These are phyloP conservation scores for Aspergillus tanneri DNA, from an alignment of 2,329 filamentous ascomycete species.

Conservation along the genomic window DNA sequence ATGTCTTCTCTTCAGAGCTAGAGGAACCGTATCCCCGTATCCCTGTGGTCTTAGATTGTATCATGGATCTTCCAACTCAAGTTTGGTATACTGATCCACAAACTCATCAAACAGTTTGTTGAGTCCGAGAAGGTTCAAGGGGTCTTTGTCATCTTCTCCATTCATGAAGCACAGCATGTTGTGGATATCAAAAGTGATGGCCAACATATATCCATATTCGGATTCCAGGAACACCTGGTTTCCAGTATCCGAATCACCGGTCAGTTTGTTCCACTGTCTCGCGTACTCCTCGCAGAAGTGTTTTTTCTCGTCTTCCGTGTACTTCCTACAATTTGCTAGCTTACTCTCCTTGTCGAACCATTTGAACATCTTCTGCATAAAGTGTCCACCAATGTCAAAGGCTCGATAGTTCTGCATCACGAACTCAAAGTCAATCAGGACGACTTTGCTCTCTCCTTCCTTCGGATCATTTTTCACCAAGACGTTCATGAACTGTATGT, in stretches of 20 bases:
- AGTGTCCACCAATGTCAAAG: conserved; percentile 3
- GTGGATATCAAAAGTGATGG: conserved; percentile 2
- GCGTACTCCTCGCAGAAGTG: conserved; percentile 3
- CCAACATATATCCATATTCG: conserved; percentile 3
- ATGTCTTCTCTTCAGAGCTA: too few relatives aligned
- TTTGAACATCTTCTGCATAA: conserved; percentile 5
- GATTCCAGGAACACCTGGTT: conserved; percentile 2
- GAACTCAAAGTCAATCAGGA: conserved; percentile 1
- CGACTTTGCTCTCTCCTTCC: conserved; percentile 1
- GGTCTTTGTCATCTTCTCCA: neutral
- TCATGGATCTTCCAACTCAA: neutral
- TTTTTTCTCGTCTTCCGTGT: conserved; percentile 1
- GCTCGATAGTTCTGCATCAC: conserved; percentile 2
- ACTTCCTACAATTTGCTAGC: neutral
- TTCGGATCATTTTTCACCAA: neutral
- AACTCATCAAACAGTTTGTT: conserved; percentile 3
- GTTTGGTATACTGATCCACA: conserved; percentile 2
- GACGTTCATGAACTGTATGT: conserved; percentile 1
- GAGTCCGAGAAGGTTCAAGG: conserved; percentile 1
- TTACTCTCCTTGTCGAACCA: conserved; percentile 1
- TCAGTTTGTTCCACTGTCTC: conserved; percentile 2
- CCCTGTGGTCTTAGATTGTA: too few relatives aligned
- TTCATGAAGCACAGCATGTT: conserved; percentile 5
- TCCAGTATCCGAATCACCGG: conserved; percentile 1
- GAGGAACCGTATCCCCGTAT: too few relatives aligned